These are phyloP conservation scores for Ambrosia hybrid DNA, from an alignment of 140 eudicot species.

Conservation along the genomic window DNA sequence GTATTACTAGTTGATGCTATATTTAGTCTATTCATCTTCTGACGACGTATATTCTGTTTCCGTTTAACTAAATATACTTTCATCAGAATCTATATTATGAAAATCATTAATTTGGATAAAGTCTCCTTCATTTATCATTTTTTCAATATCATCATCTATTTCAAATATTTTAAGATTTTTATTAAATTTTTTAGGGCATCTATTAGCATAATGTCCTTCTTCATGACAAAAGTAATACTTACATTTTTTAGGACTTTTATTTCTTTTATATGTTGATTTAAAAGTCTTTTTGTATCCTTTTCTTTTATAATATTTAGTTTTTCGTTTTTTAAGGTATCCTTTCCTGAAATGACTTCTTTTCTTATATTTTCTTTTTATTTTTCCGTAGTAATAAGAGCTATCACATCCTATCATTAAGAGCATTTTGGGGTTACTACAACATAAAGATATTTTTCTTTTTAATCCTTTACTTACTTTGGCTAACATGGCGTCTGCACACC, in stretches of 20 bases:
- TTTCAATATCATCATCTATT: no score
- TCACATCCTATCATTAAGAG: no score
- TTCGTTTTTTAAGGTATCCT: not conserved
- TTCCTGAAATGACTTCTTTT: not conserved
- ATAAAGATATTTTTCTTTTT: no score
- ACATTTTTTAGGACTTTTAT: no score
- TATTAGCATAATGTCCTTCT: not conserved
- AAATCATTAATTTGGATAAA: not conserved
- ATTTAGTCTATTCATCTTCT: not conserved
- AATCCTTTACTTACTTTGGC: no score
- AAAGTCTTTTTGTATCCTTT: not conserved
- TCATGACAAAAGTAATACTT: no score
- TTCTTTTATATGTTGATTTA: not conserved
- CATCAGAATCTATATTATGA: not conserved
- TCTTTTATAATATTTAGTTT: not conserved
- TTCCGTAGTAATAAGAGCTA: not conserved
- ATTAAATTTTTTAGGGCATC: no score
- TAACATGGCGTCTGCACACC: no score
- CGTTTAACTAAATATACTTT: conserved; percentile 1
- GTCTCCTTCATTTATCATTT: no score
- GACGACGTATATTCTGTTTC: not conserved
- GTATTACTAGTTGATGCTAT: not conserved
- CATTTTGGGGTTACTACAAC: no score
- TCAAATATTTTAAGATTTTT: no score
- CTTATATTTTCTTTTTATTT: conserved; percentile 8